Base-by-base conservation (phyloP, 495 filamentous ascomycete genomes). In the Aspergillus leporis region DNA sequence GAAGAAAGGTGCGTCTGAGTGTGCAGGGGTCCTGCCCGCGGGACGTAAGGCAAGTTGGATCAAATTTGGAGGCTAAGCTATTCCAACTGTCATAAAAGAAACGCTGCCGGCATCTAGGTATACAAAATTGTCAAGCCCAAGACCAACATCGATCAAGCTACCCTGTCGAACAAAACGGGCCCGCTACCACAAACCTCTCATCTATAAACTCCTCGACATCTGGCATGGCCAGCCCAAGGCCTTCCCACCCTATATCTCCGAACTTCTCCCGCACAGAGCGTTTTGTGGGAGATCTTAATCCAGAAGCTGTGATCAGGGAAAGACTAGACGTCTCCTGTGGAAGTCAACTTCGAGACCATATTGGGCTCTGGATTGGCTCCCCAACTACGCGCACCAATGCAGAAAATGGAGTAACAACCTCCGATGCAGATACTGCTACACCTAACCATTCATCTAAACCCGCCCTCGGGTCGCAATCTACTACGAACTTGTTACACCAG, bases 261-360 rank as follows among this genome's bases (percentile, higher is more conserved):
- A 53, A 64, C 3, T 58, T 58, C 31, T 58, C 67, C 9, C 57
- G 40, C 23, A 66, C 69, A 40, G 72, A 75, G 53, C 67, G 77
- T 28, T 81, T 81, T 49, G 70, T 81, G 25, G 79, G 79, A 25
- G 76, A 81, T 58, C 63, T 81, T 12, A 81, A 79, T 54, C 79
- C 79, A 8, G 78, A 81, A 62, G 70, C 78, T 28, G 69, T 76
- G 4, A 78, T 81, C 61, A 72, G 74, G 6, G 73, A 75, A 41
- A 69, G 64, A 25, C 50, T 74, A 12, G 60, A 72, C 47, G 70
- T 68, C 34, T 53, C 72, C 1, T 55, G 61, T 22, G 67, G 68
- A 18, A 70, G 60, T 53, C 72, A 72, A 40, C 65, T 74, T 50
- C 69, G 71, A 10, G 71, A 70, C 58, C 74, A 72, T 16, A 62